phyloP scores from a whole-genome alignment of 176 grass and related monocot genomes.

The Avena atlantica region DNA sequence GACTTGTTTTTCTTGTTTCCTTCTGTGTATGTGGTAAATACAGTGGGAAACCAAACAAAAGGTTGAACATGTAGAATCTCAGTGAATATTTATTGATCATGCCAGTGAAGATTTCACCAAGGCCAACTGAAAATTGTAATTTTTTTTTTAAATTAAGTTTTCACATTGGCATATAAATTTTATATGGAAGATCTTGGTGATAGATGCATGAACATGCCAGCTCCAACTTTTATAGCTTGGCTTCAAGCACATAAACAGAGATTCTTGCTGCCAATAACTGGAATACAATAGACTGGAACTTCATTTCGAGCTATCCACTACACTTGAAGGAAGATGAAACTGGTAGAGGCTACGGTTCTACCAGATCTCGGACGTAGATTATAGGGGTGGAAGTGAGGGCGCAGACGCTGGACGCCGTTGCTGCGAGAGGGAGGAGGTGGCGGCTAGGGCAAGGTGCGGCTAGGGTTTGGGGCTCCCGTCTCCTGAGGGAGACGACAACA shows the following conservation, averaged over 20 bases:
- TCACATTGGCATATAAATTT: not conserved
- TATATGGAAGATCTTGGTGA: not conserved
- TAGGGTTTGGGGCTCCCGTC: too few species aligned
- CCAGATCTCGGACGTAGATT: too few species aligned
- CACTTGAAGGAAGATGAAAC: not conserved
- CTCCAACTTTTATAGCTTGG: not conserved
- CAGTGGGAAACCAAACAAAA: not conserved
- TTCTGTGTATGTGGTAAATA: not conserved
- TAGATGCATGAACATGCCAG: not conserved
- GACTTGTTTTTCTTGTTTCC: not conserved
- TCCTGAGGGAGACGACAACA: too few species aligned
- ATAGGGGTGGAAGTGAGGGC: too few species aligned
- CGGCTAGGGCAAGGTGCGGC: too few species aligned
- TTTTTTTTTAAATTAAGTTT: not conserved
- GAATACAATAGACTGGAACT: not conserved
- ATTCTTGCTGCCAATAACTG: not conserved
- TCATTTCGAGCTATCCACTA: not conserved
- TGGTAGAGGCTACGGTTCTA: not conserved
- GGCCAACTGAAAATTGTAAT: not conserved
- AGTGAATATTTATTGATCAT: not conserved
- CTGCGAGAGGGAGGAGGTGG: too few species aligned
- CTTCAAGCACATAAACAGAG: not conserved
- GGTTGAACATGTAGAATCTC: not conserved
- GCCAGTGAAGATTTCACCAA: not conserved
- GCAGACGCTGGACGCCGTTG: too few species aligned